These are phyloP conservation scores for Porcisia hertigi DNA, from an alignment of 208 protist species.

Conservation along the genomic window DNA sequence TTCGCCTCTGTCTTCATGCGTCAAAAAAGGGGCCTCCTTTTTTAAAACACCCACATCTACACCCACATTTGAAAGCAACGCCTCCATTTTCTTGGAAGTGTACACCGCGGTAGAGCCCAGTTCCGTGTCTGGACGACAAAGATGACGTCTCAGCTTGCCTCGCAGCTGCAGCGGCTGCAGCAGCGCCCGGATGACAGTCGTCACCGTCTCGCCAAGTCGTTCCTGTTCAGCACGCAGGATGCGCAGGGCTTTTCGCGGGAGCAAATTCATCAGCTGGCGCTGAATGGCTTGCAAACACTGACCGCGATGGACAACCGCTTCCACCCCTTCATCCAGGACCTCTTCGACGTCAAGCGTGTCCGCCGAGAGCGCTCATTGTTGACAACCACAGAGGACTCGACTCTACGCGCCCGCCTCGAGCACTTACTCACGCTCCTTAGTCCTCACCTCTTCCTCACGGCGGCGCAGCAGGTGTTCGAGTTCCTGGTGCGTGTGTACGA, in stretches of 20 bases:
- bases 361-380: conserved; percentile 75
- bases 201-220: conserved; percentile 63
- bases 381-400: conserved; percentile 37
- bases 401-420: conserved; percentile 51
- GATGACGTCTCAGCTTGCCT: conserved; percentile 81
- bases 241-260: conserved; percentile 79
- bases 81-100: no score
- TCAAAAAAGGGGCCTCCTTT: no score
- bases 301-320: conserved; percentile 82
- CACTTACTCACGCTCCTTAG: conserved; percentile 77
- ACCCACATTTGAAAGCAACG: no score
- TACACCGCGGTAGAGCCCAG: no score
- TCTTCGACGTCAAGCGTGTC: conserved; percentile 64
- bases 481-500: conserved; percentile 85
- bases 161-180: conserved; percentile 79
- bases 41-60: no score
- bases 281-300: conserved; percentile 71
- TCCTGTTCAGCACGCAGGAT: conserved; percentile 79
- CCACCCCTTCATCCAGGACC: conserved; percentile 67
- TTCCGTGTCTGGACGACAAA: no score
- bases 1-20: not conserved
- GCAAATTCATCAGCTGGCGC: conserved; percentile 83
- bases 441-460: conserved; percentile 82
- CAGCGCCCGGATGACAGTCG: conserved; percentile 64
- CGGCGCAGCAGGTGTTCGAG: conserved; percentile 88